These are phyloP conservation scores for Fusarium acutatum DNA, from an alignment of 2,329 filamentous ascomycete species.

Conservation along the genomic window DNA sequence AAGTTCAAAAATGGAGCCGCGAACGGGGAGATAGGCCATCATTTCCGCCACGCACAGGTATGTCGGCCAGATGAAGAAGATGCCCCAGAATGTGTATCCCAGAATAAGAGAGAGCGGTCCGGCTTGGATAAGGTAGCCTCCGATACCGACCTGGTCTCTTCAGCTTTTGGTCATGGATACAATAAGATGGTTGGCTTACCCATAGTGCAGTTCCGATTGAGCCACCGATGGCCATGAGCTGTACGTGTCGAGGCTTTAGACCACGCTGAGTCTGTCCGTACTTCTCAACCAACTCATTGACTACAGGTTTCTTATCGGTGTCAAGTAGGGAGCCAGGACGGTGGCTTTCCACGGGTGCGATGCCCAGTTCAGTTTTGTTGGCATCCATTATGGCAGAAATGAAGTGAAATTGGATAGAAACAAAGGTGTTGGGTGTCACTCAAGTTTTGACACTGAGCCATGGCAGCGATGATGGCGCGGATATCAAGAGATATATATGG, in stretches of 20 bases:
- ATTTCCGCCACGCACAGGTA: background rate
- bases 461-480: background rate
- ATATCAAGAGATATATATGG: background rate
- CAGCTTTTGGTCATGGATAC: fast-evolving
- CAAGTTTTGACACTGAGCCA: background rate
- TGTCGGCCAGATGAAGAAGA: background rate
- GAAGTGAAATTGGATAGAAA: background rate
- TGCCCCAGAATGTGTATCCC: background rate
- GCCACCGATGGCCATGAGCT: constrained; percentile 59
- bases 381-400: background rate
- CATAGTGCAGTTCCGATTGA: constrained; percentile 56
- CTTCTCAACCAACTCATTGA: constrained; percentile 2
- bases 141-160: background rate
- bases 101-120: background rate
- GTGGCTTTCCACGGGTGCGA: background rate
- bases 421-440: background rate
- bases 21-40: background rate
- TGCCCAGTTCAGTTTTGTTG: background rate
- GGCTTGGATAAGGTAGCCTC: background rate
- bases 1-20: background rate
- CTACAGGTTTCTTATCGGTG: fast-evolving
- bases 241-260: constrained; percentile 52
- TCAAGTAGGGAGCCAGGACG: background rate
- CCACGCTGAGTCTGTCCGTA: constrained; percentile 46
- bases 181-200: constrained; percentile 1